Conservation (phyloP, 768 basidiomycete species). For the Kwoniella dejecticola region DNA sequence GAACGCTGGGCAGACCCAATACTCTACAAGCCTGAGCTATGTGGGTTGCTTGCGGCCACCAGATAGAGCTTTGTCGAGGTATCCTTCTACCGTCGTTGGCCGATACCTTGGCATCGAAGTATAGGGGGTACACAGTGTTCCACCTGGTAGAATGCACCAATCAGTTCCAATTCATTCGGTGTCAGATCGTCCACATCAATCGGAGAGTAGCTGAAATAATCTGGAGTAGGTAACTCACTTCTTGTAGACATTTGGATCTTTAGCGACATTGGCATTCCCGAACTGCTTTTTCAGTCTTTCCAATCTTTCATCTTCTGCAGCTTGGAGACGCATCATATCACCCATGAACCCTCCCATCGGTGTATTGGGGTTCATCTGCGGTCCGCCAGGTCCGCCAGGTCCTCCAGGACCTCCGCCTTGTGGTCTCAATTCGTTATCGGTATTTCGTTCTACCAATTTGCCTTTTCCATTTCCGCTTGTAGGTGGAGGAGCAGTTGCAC, state of each 20-base stretch:
- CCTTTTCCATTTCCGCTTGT: conserved; percentile 29
- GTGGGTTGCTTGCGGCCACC: conserved; percentile 94
- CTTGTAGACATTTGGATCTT: conserved; percentile 46
- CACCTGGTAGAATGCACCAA: conserved; percentile 62
- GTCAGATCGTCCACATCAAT: not conserved
- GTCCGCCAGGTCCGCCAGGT: conserved; percentile 8
- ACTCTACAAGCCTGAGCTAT: conserved; percentile 80
- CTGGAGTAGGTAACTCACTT: too few relatives aligned
- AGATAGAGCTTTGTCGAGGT: conserved; percentile 72
- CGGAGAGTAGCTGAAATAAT: too few relatives aligned
- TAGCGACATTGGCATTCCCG: conserved; percentile 38
- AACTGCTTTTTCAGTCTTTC: conserved; percentile 46
- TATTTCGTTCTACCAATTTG: conserved; percentile 34
- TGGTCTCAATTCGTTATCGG: conserved; percentile 25
- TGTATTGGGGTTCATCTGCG: conserved; percentile 36
- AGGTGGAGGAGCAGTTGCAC: conserved; percentile 24
- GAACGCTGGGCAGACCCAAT: conserved; percentile 75
- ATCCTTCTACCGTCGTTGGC: conserved; percentile 83
- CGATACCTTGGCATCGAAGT: conserved; percentile 91
- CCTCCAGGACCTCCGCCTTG: not conserved
- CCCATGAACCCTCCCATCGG: conserved; percentile 56
- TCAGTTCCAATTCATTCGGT: conserved; percentile 5
- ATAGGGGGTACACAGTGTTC: conserved; percentile 95
- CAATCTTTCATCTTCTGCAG: conserved; percentile 36
- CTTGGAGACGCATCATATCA: conserved; percentile 55